Conservation (phyloP, 176 grass and related monocot genomes). For the Eleusine indica region DNA sequence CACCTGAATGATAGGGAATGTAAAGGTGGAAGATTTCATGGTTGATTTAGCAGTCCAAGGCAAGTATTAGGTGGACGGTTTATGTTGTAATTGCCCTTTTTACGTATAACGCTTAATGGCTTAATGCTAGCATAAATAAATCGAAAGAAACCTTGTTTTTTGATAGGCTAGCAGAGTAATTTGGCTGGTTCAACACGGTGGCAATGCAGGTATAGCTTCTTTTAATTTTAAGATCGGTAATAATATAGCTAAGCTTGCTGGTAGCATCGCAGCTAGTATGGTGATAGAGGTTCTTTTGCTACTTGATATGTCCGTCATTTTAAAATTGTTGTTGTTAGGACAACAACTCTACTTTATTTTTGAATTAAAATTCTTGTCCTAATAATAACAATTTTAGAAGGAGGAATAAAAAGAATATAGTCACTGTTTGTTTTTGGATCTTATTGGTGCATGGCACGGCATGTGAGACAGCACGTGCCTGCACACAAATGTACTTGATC, state of each 20-base stretch:
- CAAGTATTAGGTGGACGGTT: constrained; percentile 15
- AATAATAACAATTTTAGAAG: no score
- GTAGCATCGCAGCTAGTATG: not conserved
- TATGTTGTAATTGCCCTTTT: not conserved
- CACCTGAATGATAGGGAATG: not conserved
- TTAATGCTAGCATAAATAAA: not conserved
- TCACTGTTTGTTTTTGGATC: not conserved
- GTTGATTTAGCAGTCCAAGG: not conserved
- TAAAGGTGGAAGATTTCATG: constrained; percentile 20
- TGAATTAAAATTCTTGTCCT: no score
- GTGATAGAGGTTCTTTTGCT: not conserved
- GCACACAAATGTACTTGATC: no score
- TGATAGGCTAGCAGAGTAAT: not conserved
- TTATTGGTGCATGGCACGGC: not conserved
- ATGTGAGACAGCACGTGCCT: not conserved
- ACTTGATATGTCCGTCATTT: no score
- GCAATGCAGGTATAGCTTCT: not conserved
- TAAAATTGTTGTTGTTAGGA: no score
- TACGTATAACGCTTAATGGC: not conserved
- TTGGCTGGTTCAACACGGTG: not conserved
- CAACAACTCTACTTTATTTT: no score
- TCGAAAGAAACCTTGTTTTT: not conserved
- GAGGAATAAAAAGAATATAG: no score
- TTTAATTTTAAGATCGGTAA: no score
- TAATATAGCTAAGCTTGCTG: not conserved